Percentiles rank a stretch among this genome's conserved stretches.
These are phyloP conservation scores for Hippophae rhamnoides DNA, from an alignment of 306 rosid genomes.

Conservation along the genomic window DNA sequence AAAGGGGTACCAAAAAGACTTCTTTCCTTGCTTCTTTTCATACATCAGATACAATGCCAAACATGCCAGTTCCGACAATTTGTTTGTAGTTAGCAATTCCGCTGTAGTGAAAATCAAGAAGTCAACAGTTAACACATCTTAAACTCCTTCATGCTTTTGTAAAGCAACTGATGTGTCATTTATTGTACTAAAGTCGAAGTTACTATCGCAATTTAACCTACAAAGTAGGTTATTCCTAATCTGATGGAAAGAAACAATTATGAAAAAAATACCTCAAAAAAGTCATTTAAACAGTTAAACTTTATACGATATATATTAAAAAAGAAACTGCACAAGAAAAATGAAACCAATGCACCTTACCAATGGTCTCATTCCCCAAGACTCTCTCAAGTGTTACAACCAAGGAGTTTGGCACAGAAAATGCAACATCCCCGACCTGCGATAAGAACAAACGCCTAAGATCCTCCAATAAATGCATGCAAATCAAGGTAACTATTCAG, in stretches of 20 bases:
- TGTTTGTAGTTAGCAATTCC: conserved; percentile 85
- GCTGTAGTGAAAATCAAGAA: conserved; percentile 49
- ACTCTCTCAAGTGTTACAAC: conserved; percentile 93
- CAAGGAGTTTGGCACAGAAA: conserved; percentile 71
- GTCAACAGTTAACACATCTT: conserved; percentile 2
- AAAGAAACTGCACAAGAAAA: neutral
- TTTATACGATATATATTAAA: too few species aligned
- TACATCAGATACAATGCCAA: conserved; percentile 96
- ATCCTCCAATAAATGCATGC: neutral
- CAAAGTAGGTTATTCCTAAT: too few species aligned
- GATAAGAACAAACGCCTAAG: conserved; percentile 12
- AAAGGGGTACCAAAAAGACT: conserved; percentile 89
- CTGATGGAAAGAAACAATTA: neutral
- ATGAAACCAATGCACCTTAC: conserved; percentile 41
- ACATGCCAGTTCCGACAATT: conserved; percentile 96
- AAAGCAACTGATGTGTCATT: neutral
- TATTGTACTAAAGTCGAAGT: too few species aligned
- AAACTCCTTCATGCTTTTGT: neutral
- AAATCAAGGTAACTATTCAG: neutral
- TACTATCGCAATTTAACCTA: too few species aligned
- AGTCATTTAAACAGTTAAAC: too few species aligned
- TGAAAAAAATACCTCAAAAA: too few species aligned
- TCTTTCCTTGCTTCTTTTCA: conserved; percentile 98
- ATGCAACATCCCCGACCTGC: conserved; percentile 88
- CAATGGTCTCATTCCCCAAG: conserved; percentile 82